A percentile compares a stretch with the other conserved stretches of the same genome.
Evolutionary conservation across 345 rosid genomes (phyloP).

Genomic region (Populus euphratica): DNA sequence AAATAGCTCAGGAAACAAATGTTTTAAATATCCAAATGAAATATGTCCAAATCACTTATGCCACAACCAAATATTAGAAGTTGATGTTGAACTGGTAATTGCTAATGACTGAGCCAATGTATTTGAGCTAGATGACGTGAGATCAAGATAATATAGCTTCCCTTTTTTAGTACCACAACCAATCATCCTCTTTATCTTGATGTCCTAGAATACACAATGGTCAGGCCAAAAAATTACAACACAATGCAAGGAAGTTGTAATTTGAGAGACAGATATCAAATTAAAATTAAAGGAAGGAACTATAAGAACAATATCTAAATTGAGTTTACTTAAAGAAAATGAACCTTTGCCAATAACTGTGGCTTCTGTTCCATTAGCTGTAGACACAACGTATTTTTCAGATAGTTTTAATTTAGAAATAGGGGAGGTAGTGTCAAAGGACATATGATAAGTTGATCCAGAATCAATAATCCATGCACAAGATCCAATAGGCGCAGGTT

Average conservation of each 20-base stretch:
- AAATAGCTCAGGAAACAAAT: background rate
- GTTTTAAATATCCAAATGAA: conserved; percentile 9
- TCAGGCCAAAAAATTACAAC: background rate
- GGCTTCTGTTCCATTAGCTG: background rate
- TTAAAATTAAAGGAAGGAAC: background rate
- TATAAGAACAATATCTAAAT: background rate
- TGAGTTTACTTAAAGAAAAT: background rate
- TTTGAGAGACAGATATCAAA: background rate
- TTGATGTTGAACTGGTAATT: background rate
- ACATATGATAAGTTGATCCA: conserved; percentile 10
- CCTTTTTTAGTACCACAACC: background rate
- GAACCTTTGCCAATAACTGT: background rate
- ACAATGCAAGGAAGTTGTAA: background rate
- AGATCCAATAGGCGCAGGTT: background rate
- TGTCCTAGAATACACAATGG: conserved; percentile 7
- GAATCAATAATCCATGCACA: conserved; percentile 9
- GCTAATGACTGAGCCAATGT: background rate
- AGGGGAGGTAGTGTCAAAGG: background rate
- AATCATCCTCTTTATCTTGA: background rate
- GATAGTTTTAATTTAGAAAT: background rate
- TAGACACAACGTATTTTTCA: background rate
- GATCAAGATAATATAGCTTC: conserved; percentile 3
- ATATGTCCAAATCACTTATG: background rate
- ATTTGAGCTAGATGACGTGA: background rate
- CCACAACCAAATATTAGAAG: background rate